Evolutionary conservation across 2,329 filamentous ascomycete species (phyloP).

Genomic region (Xylariaceae sp.): DNA sequence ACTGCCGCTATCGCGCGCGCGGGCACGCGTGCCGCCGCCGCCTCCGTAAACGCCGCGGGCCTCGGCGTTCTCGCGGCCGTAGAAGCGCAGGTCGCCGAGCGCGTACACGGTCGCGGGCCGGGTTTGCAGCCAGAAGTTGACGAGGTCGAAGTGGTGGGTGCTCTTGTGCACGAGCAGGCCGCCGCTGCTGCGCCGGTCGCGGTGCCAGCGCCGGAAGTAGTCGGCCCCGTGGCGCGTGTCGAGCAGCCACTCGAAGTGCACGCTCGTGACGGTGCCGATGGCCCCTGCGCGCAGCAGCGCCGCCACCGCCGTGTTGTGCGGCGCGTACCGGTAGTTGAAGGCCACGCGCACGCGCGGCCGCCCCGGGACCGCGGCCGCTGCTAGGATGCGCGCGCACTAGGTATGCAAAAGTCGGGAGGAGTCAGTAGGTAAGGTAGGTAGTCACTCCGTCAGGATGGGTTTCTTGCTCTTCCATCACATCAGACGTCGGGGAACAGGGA

Average conservation of each 20-base stretch:
- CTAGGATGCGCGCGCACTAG: constrained; percentile 47
- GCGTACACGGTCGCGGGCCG: constrained; percentile 49
- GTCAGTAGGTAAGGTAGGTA: no score
- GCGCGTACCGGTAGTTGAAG: constrained; percentile 59
- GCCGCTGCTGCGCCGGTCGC: constrained; percentile 52
- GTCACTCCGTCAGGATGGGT: no score
- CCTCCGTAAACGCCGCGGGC: constrained; percentile 43
- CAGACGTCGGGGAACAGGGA: no score
- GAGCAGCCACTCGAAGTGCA: constrained; percentile 58
- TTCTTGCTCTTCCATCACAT: no score
- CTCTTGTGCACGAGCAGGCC: constrained; percentile 55
- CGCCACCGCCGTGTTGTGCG: constrained; percentile 55
- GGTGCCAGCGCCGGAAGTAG: constrained; percentile 57
- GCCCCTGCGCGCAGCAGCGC: constrained; percentile 45
- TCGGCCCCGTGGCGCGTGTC: constrained; percentile 55
- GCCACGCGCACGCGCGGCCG: constrained; percentile 45
- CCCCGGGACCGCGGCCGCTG: constrained; percentile 40
- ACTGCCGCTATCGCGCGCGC: constrained; percentile 29
- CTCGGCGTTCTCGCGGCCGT: constrained; percentile 55
- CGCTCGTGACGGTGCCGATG: constrained; percentile 48
- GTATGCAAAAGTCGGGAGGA: no score
- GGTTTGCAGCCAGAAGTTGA: constrained; percentile 55
- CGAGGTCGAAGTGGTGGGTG: constrained; percentile 56
- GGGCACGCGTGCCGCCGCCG: constrained; percentile 23
- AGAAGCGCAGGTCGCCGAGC: constrained; percentile 51